Percentiles rank a stretch among this genome's conserved stretches.
Evolutionary conservation across 805 yeast species (phyloP).

Genomic region (Yamadazyma nakazawae): DNA sequence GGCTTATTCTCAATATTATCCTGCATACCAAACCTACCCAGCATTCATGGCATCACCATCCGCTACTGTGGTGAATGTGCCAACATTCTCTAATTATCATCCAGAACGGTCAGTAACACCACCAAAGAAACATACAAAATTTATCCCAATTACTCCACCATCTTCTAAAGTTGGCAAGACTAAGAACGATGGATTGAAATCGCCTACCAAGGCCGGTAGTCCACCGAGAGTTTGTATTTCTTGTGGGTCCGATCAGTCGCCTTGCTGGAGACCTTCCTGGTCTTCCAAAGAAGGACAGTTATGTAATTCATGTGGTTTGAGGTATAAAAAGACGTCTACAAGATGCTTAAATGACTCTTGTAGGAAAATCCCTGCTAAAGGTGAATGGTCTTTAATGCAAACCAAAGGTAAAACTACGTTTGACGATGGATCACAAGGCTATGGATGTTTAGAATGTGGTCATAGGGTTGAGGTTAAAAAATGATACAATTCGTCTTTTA

Average conservation of each 20-base stretch:
- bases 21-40: slow-evolving; percentile 10
- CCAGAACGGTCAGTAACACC: slow-evolving; percentile 17
- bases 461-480: slow-evolving; percentile 36
- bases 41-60: slow-evolving; percentile 13
- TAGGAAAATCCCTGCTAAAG: slow-evolving; percentile 90
- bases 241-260: slow-evolving; percentile 86
- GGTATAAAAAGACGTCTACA: slow-evolving; percentile 92
- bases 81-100: slow-evolving; percentile 7
- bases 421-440: slow-evolving; percentile 39
- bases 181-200: slow-evolving; percentile 30
- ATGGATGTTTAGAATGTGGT: slow-evolving; percentile 43
- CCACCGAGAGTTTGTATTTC: slow-evolving; percentile 71
- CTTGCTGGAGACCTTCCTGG: slow-evolving; percentile 99
- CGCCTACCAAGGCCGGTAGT: slow-evolving; percentile 27
- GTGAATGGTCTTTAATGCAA: slow-evolving; percentile 90
- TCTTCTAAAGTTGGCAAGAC: slow-evolving; percentile 24
- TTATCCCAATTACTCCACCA: slow-evolving; percentile 43
- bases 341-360: slow-evolving; percentile 76
- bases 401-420: slow-evolving; percentile 51
- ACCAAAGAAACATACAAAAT: slow-evolving; percentile 22
- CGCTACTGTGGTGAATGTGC: slow-evolving; percentile 10
- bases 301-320: slow-evolving; percentile 92
- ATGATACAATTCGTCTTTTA: background rate
- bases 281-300: slow-evolving; percentile 85
- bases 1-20: slow-evolving; percentile 6